Conservation (phyloP, 2,329 filamentous ascomycete genomes). For the Nothophoma quercina region DNA sequence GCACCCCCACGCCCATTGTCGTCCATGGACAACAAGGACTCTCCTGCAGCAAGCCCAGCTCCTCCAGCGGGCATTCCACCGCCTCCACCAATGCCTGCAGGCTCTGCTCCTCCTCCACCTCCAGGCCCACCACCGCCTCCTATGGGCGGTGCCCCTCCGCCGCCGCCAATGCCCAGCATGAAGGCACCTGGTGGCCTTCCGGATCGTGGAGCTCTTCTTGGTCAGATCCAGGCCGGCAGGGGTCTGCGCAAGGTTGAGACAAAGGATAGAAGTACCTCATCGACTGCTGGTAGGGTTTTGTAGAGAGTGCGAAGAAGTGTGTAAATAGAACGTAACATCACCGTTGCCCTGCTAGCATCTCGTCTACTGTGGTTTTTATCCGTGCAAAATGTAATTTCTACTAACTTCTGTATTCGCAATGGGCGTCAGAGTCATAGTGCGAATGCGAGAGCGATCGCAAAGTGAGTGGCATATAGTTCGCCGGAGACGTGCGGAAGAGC, state of each 20-base stretch:
- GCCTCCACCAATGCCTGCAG: slow-evolving; percentile 59
- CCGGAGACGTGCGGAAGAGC: not conserved
- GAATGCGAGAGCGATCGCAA: too few species aligned
- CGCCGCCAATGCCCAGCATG: slow-evolving; percentile 55
- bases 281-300: slow-evolving; percentile 77
- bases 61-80: slow-evolving; percentile 56
- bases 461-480: not conserved
- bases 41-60: slow-evolving; percentile 53
- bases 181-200: slow-evolving; percentile 39
- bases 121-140: slow-evolving; percentile 59
- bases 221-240: slow-evolving; percentile 82
- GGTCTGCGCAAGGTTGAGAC: slow-evolving; percentile 86
- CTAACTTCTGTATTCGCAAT: too few species aligned
- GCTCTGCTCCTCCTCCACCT: slow-evolving; percentile 54
- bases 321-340: slow-evolving; percentile 28
- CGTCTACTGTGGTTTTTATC: too few species aligned
- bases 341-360: slow-evolving; percentile 6
- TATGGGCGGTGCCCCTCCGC: slow-evolving; percentile 42
- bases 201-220: slow-evolving; percentile 69
- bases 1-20: slow-evolving; percentile 88
- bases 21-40: slow-evolving; percentile 75
- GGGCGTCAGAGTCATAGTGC: too few species aligned
- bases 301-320: slow-evolving; percentile 22
- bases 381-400: too few species aligned
- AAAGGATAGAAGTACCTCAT: slow-evolving; percentile 79